Base-by-base conservation (phyloP, 805 yeast species). In the Lachancea sp. region DNA sequence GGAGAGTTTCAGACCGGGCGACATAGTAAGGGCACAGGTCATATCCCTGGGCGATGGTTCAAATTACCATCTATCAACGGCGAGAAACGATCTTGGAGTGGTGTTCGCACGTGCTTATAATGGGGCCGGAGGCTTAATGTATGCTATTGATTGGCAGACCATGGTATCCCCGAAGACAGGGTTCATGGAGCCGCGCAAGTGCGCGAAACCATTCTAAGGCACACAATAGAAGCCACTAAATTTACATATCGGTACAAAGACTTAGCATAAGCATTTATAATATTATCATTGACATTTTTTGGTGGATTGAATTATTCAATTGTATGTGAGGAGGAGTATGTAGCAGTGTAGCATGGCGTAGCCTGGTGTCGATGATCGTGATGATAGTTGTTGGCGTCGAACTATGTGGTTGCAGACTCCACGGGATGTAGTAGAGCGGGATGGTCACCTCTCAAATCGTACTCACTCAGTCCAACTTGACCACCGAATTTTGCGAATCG, bases 91-190 rank as follows among this genome's bases (percentile, higher is more conserved):
- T 54, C 67, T 90, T 29, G 99, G 99, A 2, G 98, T 92, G 3
- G 80, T 92, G 1, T 84, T 89, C 60, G 97, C 97, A 4, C 77
- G 73, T 45, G 74, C 81, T 31, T 52, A 55, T 21, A 75, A 72
- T 46, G 81, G 80, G 13, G 78, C 78, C 3, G 96, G 96, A 2
- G 78, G 76, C 26, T 63, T 78, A 41, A 77, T 92, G 86, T 82
- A 80, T 51, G 94, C 98, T 2, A 64, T 87, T 31, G 97, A 92
- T 63, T 92, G 97, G 97, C 89, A 87, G 63, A 83, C 87, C 9
- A 92, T 94, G 97, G 72, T 82, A 23, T 78, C 84, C 46, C 80
- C 87, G 2, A 67, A 63, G 19, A 77, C 89, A 2, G 96, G 96
- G 1, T 74, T 71, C 8, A 62, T 77, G 9, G 97, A 88, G 53